These are phyloP conservation scores for Raphanus raphanistrum DNA, from an alignment of 345 rosid species.

Conservation along the genomic window DNA sequence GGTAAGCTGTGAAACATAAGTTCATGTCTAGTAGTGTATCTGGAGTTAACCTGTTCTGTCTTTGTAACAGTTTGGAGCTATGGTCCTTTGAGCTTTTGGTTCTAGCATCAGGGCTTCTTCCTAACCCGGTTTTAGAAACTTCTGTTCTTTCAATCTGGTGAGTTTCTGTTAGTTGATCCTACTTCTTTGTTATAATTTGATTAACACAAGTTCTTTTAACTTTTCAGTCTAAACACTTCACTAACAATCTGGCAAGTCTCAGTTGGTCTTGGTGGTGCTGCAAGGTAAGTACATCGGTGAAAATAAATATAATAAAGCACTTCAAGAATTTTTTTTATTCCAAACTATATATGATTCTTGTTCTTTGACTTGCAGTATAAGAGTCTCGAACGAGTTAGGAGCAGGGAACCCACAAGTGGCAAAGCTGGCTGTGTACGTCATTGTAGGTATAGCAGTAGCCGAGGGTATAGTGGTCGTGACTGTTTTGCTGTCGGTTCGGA, in stretches of 20 bases:
- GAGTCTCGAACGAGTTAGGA: neutral
- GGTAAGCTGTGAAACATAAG: conserved; percentile 7
- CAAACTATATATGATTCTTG: neutral
- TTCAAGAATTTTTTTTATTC: too few species aligned
- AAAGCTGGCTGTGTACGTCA: conserved; percentile 49
- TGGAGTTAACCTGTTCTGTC: neutral
- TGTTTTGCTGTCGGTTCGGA: neutral
- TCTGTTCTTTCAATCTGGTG: neutral
- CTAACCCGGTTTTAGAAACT: neutral
- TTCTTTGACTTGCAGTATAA: neutral
- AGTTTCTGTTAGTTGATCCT: neutral
- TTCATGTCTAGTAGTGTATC: neutral
- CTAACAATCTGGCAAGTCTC: neutral
- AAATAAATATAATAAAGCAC: too few species aligned
- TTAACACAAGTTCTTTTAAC: neutral
- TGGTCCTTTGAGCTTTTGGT: conserved; percentile 27
- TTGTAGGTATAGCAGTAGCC: neutral
- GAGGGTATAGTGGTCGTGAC: neutral
- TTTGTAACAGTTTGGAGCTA: conserved; percentile 19
- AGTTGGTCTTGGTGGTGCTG: neutral
- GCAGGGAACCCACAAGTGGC: conserved; percentile 58
- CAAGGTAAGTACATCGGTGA: neutral
- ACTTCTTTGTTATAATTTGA: too few species aligned
- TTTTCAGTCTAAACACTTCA: neutral
- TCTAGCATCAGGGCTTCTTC: neutral